Evolutionary conservation across 805 yeast species (phyloP), one percentile per base, ranked within the genome.

Genomic region (Gaillardinia entomophila): DNA sequence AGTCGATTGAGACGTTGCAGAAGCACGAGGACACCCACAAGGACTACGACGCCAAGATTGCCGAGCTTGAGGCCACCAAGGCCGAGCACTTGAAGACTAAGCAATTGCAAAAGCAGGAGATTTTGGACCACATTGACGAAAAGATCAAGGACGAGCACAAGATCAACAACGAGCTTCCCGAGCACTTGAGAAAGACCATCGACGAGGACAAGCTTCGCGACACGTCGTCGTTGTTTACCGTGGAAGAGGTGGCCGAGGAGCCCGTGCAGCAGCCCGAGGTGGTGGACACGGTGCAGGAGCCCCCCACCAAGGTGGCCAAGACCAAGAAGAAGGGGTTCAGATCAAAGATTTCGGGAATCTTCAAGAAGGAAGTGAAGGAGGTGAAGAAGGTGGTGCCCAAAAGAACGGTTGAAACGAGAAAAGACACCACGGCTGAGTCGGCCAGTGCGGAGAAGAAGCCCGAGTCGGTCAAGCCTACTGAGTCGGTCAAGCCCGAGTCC

Each of bases 121-220:
- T 66, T 35, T 43, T 48, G 36, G 35, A 35, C 12, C 49, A 47
- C 5, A 41, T 64, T 23, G 60, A 58, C 16, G 53, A 55, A 19
- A 48, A 51, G 42, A 65, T 66, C 56, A 74, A 55, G 31, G 73
- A 70, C 31, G 75, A 68, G 43, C 68, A 62, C 45, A 62, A 59
- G 34, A 70, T 75, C 44, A 73, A 73, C 43, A 49, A 42, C 11
- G 70, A 62, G 35, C 63, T 71, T 39, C 81, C 81, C 10, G 76
- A 69, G 31, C 81, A 75, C 52, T 57, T 75, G 46, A 63, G 58
- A 37, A 50, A 36, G 12, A 53, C 53, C 4, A 43, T 66, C 11
- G 54, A 62, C 37, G 71, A 65, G 38, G 38, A 42, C 28, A 53
- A 54, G 37, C 46, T 64, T 24, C 51, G 54, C 23, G 72, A 66